Conservation (phyloP, 306 rosid genomes). For the Nissolia schottii region DNA sequence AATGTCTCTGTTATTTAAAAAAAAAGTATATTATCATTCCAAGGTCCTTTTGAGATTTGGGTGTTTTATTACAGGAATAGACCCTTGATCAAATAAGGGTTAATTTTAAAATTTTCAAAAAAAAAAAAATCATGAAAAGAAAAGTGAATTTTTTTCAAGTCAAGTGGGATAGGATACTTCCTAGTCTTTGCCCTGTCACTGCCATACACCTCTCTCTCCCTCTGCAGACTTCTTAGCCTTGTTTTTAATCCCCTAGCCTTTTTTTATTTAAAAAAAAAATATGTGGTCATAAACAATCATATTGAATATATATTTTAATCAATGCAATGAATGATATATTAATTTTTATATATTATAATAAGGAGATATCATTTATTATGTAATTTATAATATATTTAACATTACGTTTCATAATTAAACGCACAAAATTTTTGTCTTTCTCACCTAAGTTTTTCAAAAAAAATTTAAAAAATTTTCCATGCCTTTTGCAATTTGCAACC, state of each 20-base stretch:
- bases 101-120: neutral
- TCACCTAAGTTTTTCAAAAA: neutral
- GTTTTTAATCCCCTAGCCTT: conserved; percentile 19
- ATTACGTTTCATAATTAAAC: no score
- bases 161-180: conserved; percentile 43
- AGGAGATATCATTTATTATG: no score
- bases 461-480: neutral
- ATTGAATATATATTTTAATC: no score
- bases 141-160: neutral
- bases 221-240: conserved; percentile 25
- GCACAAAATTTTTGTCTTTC: no score
- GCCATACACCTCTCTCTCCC: conserved; percentile 34
- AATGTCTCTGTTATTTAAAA: conserved; percentile 11
- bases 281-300: no score
- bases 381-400: no score
- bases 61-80: conserved; percentile 52
- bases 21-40: no score
- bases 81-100: neutral
- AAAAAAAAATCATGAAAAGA: neutral
- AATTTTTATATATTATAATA: no score
- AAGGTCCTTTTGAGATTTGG: conserved; percentile 54
- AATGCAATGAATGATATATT: no score
- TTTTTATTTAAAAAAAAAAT: no score
- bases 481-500: conserved; percentile 24
- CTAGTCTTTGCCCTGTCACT: conserved; percentile 38